Evolutionary conservation across 306 rosid genomes (phyloP).

Genomic region (Nissolia schottii): DNA sequence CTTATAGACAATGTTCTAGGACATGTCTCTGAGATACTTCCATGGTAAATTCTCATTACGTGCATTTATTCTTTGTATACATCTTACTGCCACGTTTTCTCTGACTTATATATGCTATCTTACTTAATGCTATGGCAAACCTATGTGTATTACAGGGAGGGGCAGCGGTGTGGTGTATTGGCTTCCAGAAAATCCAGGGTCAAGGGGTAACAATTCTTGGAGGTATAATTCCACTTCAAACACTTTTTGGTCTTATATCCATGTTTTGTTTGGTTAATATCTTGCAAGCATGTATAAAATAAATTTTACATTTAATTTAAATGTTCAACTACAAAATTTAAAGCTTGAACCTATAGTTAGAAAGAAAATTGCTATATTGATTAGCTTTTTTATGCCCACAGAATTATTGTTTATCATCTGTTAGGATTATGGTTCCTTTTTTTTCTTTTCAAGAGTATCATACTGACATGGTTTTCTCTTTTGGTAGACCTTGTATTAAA

Average conservation of each 20-base stretch:
- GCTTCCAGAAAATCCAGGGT: slow-evolving; percentile 80
- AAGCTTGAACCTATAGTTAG: neutral
- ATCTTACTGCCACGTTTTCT: neutral
- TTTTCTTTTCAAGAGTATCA: slow-evolving; percentile 9
- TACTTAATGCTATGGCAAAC: slow-evolving; percentile 15
- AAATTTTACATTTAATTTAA: neutral
- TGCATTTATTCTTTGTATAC: neutral
- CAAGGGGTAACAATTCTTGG: slow-evolving; percentile 85
- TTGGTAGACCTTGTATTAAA: slow-evolving; percentile 84
- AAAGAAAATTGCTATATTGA: neutral
- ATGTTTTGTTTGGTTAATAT: neutral
- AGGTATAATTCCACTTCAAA: slow-evolving; percentile 47
- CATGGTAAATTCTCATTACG: neutral
- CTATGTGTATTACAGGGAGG: slow-evolving; percentile 50
- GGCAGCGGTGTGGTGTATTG: slow-evolving; percentile 84
- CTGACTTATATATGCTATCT: slow-evolving; percentile 7
- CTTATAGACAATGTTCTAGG: neutral
- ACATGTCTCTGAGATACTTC: slow-evolving; percentile 7
- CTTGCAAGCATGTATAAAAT: neutral
- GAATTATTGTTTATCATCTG: slow-evolving; percentile 1
- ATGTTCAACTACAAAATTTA: neutral
- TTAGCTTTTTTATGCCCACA: neutral
- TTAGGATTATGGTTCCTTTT: neutral
- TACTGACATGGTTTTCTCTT: slow-evolving; percentile 20
- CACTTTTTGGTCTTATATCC: neutral